These are phyloP conservation scores for Globisporangium nagaii DNA, from an alignment of 352 stramenopile genomes.

Conservation along the genomic window DNA sequence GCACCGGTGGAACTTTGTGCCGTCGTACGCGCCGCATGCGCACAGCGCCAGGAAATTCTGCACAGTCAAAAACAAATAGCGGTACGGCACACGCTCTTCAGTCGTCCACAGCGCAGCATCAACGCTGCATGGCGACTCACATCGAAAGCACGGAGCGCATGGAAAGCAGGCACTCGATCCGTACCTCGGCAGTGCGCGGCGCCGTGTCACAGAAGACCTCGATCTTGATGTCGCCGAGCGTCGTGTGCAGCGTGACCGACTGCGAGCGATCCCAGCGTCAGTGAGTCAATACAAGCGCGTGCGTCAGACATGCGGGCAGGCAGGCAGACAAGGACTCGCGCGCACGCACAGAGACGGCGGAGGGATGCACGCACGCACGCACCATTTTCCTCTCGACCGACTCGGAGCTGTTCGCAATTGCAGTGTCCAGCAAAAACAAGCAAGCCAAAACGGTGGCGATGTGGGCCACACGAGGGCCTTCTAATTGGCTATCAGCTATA, in stretches of 20 bases:
- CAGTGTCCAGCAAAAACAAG: too few relatives aligned
- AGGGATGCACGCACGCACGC: too few relatives aligned
- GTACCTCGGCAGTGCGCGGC: conserved; percentile 71
- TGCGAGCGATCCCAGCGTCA: too few relatives aligned
- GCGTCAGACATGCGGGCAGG: too few relatives aligned
- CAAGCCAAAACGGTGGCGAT: too few relatives aligned
- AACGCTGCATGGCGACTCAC: not conserved
- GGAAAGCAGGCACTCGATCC: conserved; percentile 20
- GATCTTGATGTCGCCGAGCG: conserved; percentile 94
- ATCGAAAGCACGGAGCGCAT: not conserved
- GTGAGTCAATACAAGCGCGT: not conserved
- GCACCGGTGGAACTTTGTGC: conserved; percentile 89
- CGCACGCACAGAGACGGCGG: not conserved
- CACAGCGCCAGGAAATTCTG: conserved; percentile 97
- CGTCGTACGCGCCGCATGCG: conserved; percentile 87
- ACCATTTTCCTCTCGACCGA: not conserved
- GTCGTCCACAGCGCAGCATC: too few relatives aligned
- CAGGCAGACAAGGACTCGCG: too few relatives aligned
- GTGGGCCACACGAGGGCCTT: too few relatives aligned
- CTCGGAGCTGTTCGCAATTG: not conserved
- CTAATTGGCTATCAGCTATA: too few relatives aligned
- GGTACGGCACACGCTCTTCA: too few relatives aligned
- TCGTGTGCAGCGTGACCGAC: conserved; percentile 95
- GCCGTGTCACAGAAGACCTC: conserved; percentile 96
- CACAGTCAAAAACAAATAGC: conserved; percentile 5